Percentiles rank a stretch among this genome's conserved stretches.
Evolutionary conservation across 768 basidiomycete species (phyloP).

Genomic region (Collybia sordida): DNA sequence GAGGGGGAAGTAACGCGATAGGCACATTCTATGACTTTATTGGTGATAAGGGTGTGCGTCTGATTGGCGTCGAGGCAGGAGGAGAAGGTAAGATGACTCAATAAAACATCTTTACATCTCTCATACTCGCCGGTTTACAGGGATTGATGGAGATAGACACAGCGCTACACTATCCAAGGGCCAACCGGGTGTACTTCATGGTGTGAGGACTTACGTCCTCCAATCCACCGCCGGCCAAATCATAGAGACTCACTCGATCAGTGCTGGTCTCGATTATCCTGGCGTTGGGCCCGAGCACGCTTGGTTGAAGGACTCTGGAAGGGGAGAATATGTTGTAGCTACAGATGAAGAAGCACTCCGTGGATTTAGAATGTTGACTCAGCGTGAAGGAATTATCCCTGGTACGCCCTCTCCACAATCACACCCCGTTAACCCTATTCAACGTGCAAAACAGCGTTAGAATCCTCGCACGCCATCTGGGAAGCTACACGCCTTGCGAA

Average conservation of each 20-base stretch:
- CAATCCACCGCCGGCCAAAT: conserved; percentile 91
- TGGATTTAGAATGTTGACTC: conserved; percentile 89
- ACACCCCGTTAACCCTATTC: background rate
- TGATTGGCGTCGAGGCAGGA: conserved; percentile 96
- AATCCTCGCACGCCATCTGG: conserved; percentile 97
- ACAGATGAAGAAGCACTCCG: conserved; percentile 93
- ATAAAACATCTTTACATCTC: conserved; percentile 2
- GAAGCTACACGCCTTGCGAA: conserved; percentile 84
- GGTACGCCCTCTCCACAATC: conserved; percentile 41
- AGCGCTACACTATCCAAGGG: conserved; percentile 94
- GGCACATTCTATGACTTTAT: conserved; percentile 99
- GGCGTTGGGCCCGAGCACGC: conserved; percentile 98
- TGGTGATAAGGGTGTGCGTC: conserved; percentile 75
- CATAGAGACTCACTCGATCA: conserved; percentile 95
- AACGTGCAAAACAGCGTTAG: conserved; percentile 61
- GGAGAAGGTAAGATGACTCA: conserved; percentile 71
- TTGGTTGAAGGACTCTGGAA: conserved; percentile 91
- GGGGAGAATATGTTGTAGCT: conserved; percentile 91
- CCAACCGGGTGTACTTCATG: conserved; percentile 92
- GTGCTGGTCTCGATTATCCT: conserved; percentile 94
- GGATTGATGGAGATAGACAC: conserved; percentile 80
- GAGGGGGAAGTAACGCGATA: conserved; percentile 97
- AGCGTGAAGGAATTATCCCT: conserved; percentile 96
- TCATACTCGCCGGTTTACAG: conserved; percentile 32
- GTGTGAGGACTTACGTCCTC: conserved; percentile 92